Base-by-base conservation (phyloP, 768 basidiomycete genomes). In the Phaffia australis region DNA sequence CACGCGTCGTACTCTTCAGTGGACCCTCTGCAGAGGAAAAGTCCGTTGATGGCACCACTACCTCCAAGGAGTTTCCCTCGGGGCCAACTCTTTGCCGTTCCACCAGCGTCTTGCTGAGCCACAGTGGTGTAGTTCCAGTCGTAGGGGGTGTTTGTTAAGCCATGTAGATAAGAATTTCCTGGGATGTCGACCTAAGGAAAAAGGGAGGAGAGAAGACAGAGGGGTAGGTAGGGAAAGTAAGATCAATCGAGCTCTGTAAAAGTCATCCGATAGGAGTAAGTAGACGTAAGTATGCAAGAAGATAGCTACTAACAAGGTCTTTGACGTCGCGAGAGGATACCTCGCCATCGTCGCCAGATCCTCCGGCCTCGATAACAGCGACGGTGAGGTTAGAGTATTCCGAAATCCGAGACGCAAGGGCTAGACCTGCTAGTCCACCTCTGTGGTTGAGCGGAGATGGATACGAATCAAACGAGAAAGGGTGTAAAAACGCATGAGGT, bases 11-110 rank as follows among this genome's bases (percentile, higher is more conserved):
- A 84, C 80, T 69, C 71, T 30, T 48, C 50, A 21, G 27, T 35
- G 15, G 55, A 60, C 23, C 60, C 63, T 29, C 60, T 48, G 55
- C 74, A 71, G 69, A 81, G 77, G 76, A 84, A 86, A 79, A 87
- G 80, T 58, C 84, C 85, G 74, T 88, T 88, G 62, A 86, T 79
- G 19, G 85, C 84, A 30, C 83, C 80, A 0, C 82, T 84, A 7
- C 86, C 86, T 61, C 86, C 86, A 29, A 88, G 79, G 55, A 84
- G 81, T 75, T 83, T 84, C 47, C 86, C 87, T 72, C 78, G 64
- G 21, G 69, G 69, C 66, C 67, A 66, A 0, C 4, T 6, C 30
- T 55, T 47, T 21, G 63, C 47, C 25, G 30, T 50, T 18, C 51
- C 60, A 21, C 52, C 60, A 18, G 58, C 64, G 25, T 60, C 42